Base-by-base conservation (phyloP, 192 early-diverging fungal genomes). In the Linderina pennispora region DNA sequence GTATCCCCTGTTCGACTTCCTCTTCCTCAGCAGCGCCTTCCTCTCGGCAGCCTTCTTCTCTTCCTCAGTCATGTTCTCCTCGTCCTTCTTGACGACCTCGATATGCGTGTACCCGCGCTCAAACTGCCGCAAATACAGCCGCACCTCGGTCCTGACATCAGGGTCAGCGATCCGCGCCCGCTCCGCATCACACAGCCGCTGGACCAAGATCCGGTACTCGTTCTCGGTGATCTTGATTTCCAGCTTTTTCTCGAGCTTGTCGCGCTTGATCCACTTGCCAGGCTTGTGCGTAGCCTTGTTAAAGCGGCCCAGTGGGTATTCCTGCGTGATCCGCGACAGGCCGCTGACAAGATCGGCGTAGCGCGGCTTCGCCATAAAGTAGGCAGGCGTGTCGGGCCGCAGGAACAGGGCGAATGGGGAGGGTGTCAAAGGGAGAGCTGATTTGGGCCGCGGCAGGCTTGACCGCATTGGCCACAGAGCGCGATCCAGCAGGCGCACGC, bases 321-420 rank as follows among this genome's bases (percentile, higher is more conserved):
- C 45, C 32, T 60, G 49, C 14, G 57, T 24, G 33, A 67, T 57
- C 18, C 60, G 54, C 55, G 88, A 84, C 16, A 92, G 44, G 2
- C 76, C 75, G 23, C 85, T 79, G 8, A 94, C 43, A n/a, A 84
- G 58, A 23, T 85, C 78, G 57, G 82, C 83, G 74, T 87, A 93
- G 31, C 71, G 65, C 34, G 82, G 82, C 68, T 90, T 91, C 0
- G 84, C 83, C 23, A 90, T 93, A 53, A 97, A 97, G 70, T 92
- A 97, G 8, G 90, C 87, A 0, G 85, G 62, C 8, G 87, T 82
- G 21, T 57, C 62, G 13, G 86, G 86, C 25, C 79, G 77, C 35
- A 77, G 47, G 20, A n/a, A 54, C 35, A 4, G 67, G 65, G 10
- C 55, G 41, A 28, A 66, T 75, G 13, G 47, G 50, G 3, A 68